Percentiles rank a stretch among this genome's conserved stretches.
Evolutionary conservation across 257 asterid species (phyloP).

Genomic region (Sherardia arvensis): DNA sequence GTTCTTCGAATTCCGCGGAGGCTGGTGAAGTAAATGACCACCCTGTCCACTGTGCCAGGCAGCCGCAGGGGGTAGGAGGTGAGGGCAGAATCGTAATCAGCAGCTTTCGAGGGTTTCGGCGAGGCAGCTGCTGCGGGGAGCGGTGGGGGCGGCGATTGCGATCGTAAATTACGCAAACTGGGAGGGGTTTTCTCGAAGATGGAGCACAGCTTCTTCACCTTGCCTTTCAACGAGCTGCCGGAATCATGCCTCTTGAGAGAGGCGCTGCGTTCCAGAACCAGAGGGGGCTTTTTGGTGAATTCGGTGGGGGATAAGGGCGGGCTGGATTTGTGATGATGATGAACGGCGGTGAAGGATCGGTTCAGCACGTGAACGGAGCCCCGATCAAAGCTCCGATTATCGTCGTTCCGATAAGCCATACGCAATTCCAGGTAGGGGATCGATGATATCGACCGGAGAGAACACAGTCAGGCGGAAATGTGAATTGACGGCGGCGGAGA

Average conservation of each 20-base stretch:
- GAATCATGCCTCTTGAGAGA: slow-evolving; percentile 41
- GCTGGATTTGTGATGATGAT: slow-evolving; percentile 15
- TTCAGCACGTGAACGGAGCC: slow-evolving; percentile 27
- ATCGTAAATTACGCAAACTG: not conserved
- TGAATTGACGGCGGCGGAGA: not conserved
- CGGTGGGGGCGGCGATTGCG: not conserved
- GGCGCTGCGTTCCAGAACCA: slow-evolving; percentile 50
- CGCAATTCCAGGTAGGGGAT: not conserved
- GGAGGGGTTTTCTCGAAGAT: slow-evolving; percentile 41
- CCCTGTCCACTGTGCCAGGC: slow-evolving; percentile 90
- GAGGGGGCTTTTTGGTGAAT: slow-evolving; percentile 27
- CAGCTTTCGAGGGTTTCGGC: slow-evolving; percentile 18
- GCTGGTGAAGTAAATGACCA: slow-evolving; percentile 82
- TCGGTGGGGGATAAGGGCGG: slow-evolving; percentile 21
- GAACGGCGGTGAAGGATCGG: slow-evolving; percentile 48
- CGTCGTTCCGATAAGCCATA: slow-evolving; percentile 30
- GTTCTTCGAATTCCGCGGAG: slow-evolving; percentile 77
- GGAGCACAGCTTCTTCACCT: slow-evolving; percentile 60
- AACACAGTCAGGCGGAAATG: not conserved
- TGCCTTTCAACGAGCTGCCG: slow-evolving; percentile 63
- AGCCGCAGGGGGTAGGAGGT: slow-evolving; percentile 30
- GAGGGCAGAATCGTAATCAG: slow-evolving; percentile 21
- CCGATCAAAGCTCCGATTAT: slow-evolving; percentile 20
- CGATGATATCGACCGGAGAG: not conserved
- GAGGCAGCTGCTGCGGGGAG: no score